Percentiles rank a stretch among this genome's conserved stretches.
Conservation (phyloP, 768 basidiomycete species). For the Rhodotorula babjevae region DNA sequence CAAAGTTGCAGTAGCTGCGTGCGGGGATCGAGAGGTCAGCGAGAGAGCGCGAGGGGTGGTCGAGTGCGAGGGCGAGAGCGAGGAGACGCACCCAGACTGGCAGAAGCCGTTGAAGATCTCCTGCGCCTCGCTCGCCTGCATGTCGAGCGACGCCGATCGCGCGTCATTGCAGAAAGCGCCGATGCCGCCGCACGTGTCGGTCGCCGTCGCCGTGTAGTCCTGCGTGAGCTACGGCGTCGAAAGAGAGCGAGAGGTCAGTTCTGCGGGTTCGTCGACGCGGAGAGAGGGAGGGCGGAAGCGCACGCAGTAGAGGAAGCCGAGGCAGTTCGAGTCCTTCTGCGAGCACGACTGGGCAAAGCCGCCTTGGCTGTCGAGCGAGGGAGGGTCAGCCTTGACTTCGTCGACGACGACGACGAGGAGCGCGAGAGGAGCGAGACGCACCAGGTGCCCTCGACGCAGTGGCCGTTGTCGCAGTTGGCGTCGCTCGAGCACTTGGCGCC, state of each 20-base stretch:
- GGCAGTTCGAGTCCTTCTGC: constrained; percentile 4
- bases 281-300: too few relatives aligned
- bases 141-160: background rate
- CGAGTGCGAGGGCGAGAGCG: background rate
- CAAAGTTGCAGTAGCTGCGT: constrained; percentile 26
- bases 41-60: too few relatives aligned
- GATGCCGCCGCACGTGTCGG: constrained; percentile 17
- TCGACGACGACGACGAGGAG: background rate
- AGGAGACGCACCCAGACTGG: constrained; percentile 1
- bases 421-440: background rate
- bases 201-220: background rate
- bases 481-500: constrained; percentile 17
- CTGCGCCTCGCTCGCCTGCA: constrained; percentile 5
- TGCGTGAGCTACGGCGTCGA: background rate
- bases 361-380: constrained; percentile 4
- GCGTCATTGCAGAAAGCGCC: constrained; percentile 19
- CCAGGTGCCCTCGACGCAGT: constrained; percentile 8
- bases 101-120: constrained; percentile 28
- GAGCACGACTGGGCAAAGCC: constrained; percentile 15
- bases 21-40: background rate
- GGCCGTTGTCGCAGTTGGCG: constrained; percentile 30
- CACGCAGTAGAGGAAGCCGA: constrained; percentile 28
- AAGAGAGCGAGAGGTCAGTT: too few relatives aligned
- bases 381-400: background rate
- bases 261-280: too few relatives aligned